Evolutionary conservation across 176 grass and related monocot species (phyloP).

Genomic region (Aegilops bicornis): DNA sequence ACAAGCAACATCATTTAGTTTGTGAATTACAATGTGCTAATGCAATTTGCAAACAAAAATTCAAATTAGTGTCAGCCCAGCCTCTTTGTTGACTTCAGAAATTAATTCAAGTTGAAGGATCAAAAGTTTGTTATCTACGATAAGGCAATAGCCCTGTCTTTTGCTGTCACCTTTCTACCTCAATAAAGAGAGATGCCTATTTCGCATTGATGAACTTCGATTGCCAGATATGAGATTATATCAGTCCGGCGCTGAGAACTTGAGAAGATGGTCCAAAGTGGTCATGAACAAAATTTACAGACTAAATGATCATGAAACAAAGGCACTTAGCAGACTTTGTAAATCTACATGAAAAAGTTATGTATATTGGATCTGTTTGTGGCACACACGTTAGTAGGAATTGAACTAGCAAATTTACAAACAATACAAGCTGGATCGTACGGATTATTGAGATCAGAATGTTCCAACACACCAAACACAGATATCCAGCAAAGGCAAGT

Average conservation of each 20-base stretch:
- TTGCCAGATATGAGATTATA: slow-evolving; percentile 1
- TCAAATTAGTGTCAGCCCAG: not conserved
- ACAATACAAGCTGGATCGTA: not conserved
- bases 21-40: slow-evolving; percentile 12
- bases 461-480: not conserved
- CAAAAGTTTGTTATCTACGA: not conserved
- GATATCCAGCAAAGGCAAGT: slow-evolving; percentile 5
- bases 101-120: not conserved
- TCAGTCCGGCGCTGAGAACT: not conserved
- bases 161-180: not conserved
- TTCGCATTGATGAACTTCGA: not conserved
- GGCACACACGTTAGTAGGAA: not conserved
- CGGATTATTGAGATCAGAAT: not conserved
- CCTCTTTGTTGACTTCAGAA: not conserved
- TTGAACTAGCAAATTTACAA: not conserved
- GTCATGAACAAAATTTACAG: not conserved
- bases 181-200: not conserved
- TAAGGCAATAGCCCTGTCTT: not conserved
- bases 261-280: no score
- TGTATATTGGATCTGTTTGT: not conserved
- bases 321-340: not conserved
- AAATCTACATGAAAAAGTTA: not conserved
- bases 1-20: not conserved
- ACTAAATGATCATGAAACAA: not conserved
- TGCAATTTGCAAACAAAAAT: not conserved